phyloP scores from a whole-genome alignment of 2,329 filamentous ascomycete genomes.

The Elsinoe fawcettii region DNA sequence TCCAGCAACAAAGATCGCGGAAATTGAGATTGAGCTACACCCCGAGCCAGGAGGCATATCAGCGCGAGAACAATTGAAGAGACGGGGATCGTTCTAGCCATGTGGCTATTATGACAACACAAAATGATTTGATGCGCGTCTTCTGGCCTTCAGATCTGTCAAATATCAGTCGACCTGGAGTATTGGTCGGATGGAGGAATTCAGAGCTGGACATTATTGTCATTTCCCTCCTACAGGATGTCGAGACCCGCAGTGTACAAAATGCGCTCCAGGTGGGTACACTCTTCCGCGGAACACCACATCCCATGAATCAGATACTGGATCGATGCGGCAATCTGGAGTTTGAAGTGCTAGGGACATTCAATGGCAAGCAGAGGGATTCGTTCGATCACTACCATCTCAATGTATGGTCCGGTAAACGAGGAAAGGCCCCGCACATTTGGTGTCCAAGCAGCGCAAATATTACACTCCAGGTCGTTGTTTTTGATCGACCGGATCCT shows the following conservation, averaged over 20 bases:
- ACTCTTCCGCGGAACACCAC: conserved; percentile 72
- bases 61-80: conserved; percentile 86
- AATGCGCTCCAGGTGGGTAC: conserved; percentile 77
- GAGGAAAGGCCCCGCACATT: conserved; percentile 58
- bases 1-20: conserved; percentile 75
- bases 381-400: conserved; percentile 61
- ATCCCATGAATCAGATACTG: conserved; percentile 72
- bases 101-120: conserved; percentile 56
- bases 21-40: conserved; percentile 67
- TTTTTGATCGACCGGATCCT: conserved; percentile 81
- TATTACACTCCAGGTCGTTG: conserved; percentile 73
- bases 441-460: conserved; percentile 58
- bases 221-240: conserved; percentile 79
- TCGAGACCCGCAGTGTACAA: conserved; percentile 83
- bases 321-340: conserved; percentile 73
- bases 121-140: conserved; percentile 86
- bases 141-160: conserved; percentile 93
- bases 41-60: conserved; percentile 73
- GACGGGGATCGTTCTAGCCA: conserved; percentile 82
- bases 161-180: conserved; percentile 64
- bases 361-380: conserved; percentile 54
- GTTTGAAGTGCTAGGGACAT: conserved; percentile 77
- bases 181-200: conserved; percentile 93
- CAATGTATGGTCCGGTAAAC: conserved; percentile 48
- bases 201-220: conserved; percentile 86